Evolutionary conservation across 2,329 filamentous ascomycete species (phyloP).

Genomic region (Colletotrichum somersetense): DNA sequence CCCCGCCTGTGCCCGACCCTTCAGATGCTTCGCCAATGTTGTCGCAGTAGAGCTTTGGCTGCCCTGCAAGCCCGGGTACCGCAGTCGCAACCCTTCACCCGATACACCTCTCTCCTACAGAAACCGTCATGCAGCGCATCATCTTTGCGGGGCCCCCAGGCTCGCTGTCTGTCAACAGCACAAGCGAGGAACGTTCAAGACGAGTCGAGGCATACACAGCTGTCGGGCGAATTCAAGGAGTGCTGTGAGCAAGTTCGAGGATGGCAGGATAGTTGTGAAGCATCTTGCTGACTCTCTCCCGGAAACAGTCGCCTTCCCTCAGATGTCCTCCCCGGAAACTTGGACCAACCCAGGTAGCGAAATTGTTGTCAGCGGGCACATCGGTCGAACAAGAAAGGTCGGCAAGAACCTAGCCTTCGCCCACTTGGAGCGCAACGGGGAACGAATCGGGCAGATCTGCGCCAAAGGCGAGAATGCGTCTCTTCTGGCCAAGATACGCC

Average conservation of each 20-base stretch:
- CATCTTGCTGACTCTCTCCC: background rate
- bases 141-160: background rate
- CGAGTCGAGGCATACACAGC: slow-evolving; percentile 14
- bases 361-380: slow-evolving; percentile 76
- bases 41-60: slow-evolving; percentile 35
- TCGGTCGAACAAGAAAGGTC: slow-evolving; percentile 76
- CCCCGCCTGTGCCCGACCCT: background rate
- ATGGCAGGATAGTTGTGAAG: background rate
- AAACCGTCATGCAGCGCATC: slow-evolving; percentile 2
- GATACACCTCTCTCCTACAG: background rate
- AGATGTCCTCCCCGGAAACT: slow-evolving; percentile 45
- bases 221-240: slow-evolving; percentile 37
- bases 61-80: slow-evolving; percentile 17
- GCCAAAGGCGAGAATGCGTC: slow-evolving; percentile 54
- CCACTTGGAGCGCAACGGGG: slow-evolving; percentile 55
- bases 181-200: background rate
- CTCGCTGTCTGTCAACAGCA: slow-evolving; percentile 19
- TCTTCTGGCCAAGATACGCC: slow-evolving; percentile 60
- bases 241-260: slow-evolving; percentile 30
- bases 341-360: slow-evolving; percentile 50
- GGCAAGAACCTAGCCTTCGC: slow-evolving; percentile 80
- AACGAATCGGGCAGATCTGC: slow-evolving; percentile 61
- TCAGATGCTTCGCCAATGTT: slow-evolving; percentile 40
- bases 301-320: slow-evolving; percentile 48
- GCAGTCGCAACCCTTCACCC: background rate